Base-by-base conservation (phyloP, 345 rosid genomes). In the Salix udensis region DNA sequence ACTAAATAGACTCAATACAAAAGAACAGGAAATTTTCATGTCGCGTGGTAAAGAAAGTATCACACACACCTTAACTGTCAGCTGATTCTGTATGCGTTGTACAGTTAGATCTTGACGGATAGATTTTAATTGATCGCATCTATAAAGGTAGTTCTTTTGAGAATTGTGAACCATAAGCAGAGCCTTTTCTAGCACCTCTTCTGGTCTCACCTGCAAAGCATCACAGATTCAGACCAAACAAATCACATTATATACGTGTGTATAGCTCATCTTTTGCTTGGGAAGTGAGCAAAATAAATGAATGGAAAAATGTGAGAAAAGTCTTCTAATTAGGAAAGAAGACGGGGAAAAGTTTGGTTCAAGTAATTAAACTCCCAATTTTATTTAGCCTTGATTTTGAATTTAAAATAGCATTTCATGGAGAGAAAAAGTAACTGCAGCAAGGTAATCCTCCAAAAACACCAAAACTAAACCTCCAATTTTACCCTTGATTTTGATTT, bases 61-160 rank as follows among this genome's bases (percentile, higher is more conserved):
- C 68, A 74, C 24, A 68, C 78, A 78, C 81, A 94, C 99, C 98
- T 88, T 92, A 68, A 86, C 97, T 3, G 98, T 96, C 50, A 96
- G 84, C 74, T 88, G 89, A 86, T 94, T 94, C 78, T 88, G 86
- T 76, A 94, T 96, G 70, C 97, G 80, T 82, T 96, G 99, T 42
- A 96, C 99, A 7, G 97, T 96, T 77, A 96, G 87, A 82, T 96
- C 99, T 80, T 96, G 99, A 58, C 99, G 99, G 80, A 96, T 94
- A 71, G 99, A 96, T 77, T 96, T 96, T 87, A 96, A 85, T 78
- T 96, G 97, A 83, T 96, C 99, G 81, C 99, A 96, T 86, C 94
- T 96, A 68, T 85, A 90, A 65, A 94, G 97, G 82, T 96, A 96
- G 81, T 92, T 96, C 87, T 94, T 96, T 76, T 87, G 93, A 75